phyloP scores from a whole-genome alignment of 2,329 filamentous ascomycete species.

The Cyphellophora europaea region DNA sequence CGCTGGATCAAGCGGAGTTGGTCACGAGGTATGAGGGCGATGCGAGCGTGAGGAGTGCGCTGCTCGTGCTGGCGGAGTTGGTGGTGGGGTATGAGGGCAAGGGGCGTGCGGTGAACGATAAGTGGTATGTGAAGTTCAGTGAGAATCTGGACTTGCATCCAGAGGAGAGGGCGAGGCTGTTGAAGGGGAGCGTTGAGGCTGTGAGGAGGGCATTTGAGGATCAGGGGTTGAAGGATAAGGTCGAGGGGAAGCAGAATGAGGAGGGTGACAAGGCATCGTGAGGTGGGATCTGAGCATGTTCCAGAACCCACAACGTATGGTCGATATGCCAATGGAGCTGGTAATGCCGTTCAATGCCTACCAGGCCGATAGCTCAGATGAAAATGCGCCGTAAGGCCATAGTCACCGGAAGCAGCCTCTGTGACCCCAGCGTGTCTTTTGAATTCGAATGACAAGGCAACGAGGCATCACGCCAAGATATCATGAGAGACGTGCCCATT shows the following conservation, averaged over 20 bases:
- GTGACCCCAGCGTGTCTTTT: too few species aligned
- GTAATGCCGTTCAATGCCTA: too few species aligned
- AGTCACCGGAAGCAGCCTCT: too few species aligned
- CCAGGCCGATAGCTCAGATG: too few species aligned
- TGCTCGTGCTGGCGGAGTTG: constrained; percentile 17
- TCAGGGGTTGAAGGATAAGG: constrained; percentile 3
- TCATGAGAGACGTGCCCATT: too few species aligned
- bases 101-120: constrained; percentile 15
- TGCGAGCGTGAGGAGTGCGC: constrained; percentile 13
- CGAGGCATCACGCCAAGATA: too few species aligned
- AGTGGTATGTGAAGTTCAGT: constrained; percentile 30
- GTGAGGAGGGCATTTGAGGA: constrained; percentile 5
- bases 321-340: too few species aligned
- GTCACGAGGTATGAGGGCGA: constrained; percentile 16
- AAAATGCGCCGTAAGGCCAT: too few species aligned
- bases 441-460: too few species aligned
- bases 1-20: constrained; percentile 16
- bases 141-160: constrained; percentile 22
- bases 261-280: too few species aligned
- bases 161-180: constrained; percentile 20
- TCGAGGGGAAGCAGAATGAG: constrained; percentile 11
- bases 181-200: constrained; percentile 16
- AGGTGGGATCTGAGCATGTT: too few species aligned
- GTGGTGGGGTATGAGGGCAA: constrained; percentile 19
- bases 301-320: too few species aligned